phyloP scores from a whole-genome alignment of 2,329 filamentous ascomycete species.

The Fusarium torreyae region DNA sequence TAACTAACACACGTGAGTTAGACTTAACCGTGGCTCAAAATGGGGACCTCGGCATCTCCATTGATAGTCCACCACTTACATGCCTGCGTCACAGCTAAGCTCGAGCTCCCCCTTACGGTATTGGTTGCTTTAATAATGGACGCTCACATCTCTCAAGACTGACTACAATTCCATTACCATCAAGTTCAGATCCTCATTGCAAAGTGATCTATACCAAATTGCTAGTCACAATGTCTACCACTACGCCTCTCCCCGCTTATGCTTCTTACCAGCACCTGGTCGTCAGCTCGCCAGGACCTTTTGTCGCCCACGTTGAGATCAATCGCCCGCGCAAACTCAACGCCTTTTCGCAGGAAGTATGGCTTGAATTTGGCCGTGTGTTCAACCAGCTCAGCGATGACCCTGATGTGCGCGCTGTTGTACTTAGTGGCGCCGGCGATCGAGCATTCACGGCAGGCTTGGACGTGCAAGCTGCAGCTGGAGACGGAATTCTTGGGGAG shows the following conservation, averaged over 20 bases:
- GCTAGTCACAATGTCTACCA: conserved; percentile 41
- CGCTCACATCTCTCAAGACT: conserved; percentile 1
- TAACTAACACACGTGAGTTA: conserved; percentile 24
- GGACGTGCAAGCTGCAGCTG: conserved; percentile 80
- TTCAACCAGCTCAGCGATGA: conserved; percentile 82
- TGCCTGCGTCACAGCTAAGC: conserved; percentile 19
- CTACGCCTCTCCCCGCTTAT: conserved; percentile 57
- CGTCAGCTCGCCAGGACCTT: conserved; percentile 78
- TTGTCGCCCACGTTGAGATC: conserved; percentile 93
- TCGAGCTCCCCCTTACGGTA: conserved; percentile 6
- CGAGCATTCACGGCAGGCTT: conserved; percentile 89
- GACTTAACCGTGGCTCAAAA: conserved; percentile 22
- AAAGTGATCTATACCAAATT: not conserved
- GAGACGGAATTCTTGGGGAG: conserved; percentile 63
- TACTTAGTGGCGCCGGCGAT: conserved; percentile 86
- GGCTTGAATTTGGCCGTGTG: conserved; percentile 82
- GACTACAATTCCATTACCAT: not conserved
- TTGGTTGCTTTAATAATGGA: not conserved
- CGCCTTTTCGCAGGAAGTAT: conserved; percentile 88
- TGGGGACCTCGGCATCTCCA: conserved; percentile 49
- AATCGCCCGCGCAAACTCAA: conserved; percentile 91
- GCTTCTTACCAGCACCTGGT: conserved; percentile 76
- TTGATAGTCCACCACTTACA: conserved; percentile 27
- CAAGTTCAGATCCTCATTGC: not conserved
- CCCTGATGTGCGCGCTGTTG: conserved; percentile 79